These are phyloP conservation scores for Fagopyrum esculentum DNA, from an alignment of 148 eudicot species.

Conservation along the genomic window DNA sequence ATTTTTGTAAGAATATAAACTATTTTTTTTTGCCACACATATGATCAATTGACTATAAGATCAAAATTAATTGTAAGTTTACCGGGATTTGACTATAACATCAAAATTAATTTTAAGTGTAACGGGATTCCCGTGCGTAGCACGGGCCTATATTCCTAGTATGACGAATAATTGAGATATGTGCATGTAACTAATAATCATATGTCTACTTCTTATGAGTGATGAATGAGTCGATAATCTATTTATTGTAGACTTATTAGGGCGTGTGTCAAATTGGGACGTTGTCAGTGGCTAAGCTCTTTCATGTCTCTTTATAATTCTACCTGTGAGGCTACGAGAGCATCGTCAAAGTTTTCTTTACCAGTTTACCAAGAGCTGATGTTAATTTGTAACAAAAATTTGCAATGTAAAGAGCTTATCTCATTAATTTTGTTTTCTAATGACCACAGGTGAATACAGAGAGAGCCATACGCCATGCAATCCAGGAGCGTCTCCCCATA, in stretches of 20 bases:
- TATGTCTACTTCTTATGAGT: background rate
- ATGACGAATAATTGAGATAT: background rate
- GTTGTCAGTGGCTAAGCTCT: background rate
- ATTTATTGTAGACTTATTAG: background rate
- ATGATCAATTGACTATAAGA: too few relatives aligned
- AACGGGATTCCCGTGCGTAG: too few relatives aligned
- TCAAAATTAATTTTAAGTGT: too few relatives aligned
- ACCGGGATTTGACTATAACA: too few relatives aligned
- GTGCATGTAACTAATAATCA: background rate
- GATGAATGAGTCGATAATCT: background rate
- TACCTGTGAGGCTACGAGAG: background rate
- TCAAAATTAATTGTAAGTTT: too few relatives aligned
- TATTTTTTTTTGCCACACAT: too few relatives aligned
- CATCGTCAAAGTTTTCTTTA: background rate
- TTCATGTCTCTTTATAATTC: background rate
- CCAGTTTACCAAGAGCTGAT: background rate
- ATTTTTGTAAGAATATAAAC: too few relatives aligned
- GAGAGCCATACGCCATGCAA: conserved; percentile 97
- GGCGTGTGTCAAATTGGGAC: background rate
- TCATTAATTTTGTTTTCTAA: background rate
- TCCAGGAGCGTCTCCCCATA: conserved; percentile 85
- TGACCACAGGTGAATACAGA: conserved; percentile 75
- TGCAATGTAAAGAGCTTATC: background rate
- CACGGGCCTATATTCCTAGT: background rate
- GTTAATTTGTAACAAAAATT: background rate